Evolutionary conservation across 2,329 filamentous ascomycete species (phyloP), one percentile per base, ranked within the genome.

Genomic region (Cephalotrichum gorgonifer): DNA sequence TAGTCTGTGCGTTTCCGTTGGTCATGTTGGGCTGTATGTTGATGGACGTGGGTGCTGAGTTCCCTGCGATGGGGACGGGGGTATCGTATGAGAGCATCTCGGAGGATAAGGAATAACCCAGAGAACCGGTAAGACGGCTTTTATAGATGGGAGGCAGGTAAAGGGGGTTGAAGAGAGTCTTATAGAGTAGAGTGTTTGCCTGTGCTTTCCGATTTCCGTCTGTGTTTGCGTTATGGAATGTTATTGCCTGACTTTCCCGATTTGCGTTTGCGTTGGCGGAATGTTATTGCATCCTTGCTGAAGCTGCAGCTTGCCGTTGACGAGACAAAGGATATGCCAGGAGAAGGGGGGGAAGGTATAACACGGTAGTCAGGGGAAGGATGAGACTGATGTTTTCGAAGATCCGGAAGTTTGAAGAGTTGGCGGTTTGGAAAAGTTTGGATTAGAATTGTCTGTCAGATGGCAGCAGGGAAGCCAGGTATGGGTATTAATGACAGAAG

Each of bases 31-130:
- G 43, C 49, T n/a, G n/a, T n/a, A 43, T 55, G 20, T 17, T 22
- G 47, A 44, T 38, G 30, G 35, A 28, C 20, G 31, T 26, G 20
- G 8, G 62, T 51, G 46, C 22, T 14, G 14, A 14, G 22, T 42
- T 42, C 31, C 70, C 70, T 54, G 70, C 69, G 51, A 74, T 57
- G 52, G 72, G 58, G 54, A 72, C 60, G 39, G 71, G 65, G 41
- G 66, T 59, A 54, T 77, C 71, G 63, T 72, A 74, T 46, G 74
- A 74, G 49, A 78, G 64, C 74, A 78, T 78, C 14, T 7, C 31
- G 17, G 35, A 11, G 30, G 6, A 22, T 17, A 17, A 38, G 35
- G n/a, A 20, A 20, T 9, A 3, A 38, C 15, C 11, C 15, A 4
- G 33, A 38, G 33, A n/a, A 7, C 4, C 14, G 33, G 33, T 17